These are phyloP conservation scores for Actinomortierella ambigua DNA, from an alignment of 371 early-diverging fungal genomes.

Conservation along the genomic window DNA sequence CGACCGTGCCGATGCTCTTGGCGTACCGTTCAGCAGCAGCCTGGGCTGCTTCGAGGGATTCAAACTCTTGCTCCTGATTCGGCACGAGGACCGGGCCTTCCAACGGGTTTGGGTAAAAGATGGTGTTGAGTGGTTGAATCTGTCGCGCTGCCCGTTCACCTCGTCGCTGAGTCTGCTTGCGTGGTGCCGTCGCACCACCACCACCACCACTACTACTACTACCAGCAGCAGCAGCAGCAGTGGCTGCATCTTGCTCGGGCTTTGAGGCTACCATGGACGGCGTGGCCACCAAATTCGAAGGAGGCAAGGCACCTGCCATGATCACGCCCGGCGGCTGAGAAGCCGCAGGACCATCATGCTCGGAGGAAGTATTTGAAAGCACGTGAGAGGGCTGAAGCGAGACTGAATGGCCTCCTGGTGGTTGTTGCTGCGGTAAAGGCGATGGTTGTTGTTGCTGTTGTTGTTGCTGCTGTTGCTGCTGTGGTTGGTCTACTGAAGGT, in stretches of 20 bases:
- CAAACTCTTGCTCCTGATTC: conserved; percentile 32
- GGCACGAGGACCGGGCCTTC: conserved; percentile 14
- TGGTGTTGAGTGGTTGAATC: conserved; percentile 3
- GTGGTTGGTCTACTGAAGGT: conserved; percentile 3
- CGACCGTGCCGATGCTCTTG: conserved; percentile 27
- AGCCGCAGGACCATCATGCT: too few relatives aligned
- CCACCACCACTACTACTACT: too few relatives aligned
- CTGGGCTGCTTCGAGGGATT: conserved; percentile 30
- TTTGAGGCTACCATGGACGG: neutral
- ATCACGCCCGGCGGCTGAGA: too few relatives aligned
- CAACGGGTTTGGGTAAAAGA: conserved; percentile 4
- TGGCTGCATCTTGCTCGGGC: neutral
- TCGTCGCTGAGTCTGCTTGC: too few relatives aligned
- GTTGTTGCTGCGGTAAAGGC: neutral
- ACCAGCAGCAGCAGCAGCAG: too few relatives aligned
- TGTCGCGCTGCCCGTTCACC: neutral
- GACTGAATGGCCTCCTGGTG: neutral
- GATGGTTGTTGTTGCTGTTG: conserved; percentile 17
- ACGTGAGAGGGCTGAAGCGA: too few relatives aligned
- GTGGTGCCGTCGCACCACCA: too few relatives aligned
- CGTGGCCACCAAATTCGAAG: neutral
- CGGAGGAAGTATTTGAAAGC: too few relatives aligned
- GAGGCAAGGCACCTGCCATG: too few relatives aligned
- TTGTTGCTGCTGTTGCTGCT: conserved; percentile 16
- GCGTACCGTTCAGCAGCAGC: conserved; percentile 35